phyloP scores from a whole-genome alignment of 139 green algal species.

The Desmodesmus armatus region DNA sequence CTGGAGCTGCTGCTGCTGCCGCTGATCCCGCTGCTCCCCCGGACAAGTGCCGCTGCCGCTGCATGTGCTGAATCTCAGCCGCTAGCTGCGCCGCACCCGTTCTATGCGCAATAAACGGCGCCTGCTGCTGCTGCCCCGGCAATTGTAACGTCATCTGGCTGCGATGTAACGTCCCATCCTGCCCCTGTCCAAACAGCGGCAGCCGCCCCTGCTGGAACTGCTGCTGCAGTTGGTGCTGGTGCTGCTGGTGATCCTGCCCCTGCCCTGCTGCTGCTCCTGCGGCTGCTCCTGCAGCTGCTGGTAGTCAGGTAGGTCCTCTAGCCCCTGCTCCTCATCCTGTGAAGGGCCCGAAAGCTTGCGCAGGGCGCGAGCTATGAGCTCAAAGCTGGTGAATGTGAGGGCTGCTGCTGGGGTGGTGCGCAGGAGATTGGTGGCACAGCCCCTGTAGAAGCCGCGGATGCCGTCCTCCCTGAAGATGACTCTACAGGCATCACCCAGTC shows the following conservation, averaged over 20 bases:
- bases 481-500: conserved; percentile 56
- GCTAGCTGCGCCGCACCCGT: no score
- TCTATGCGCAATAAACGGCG: not conserved
- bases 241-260: no score
- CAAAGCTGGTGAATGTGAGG: conserved; percentile 97
- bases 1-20: no score
- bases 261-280: conserved; percentile 7
- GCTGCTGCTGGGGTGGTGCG: conserved; percentile 96
- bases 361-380: conserved; percentile 90
- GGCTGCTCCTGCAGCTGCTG: not conserved
- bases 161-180: no score
- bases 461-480: conserved; percentile 66
- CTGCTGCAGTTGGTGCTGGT: conserved; percentile 19
- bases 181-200: no score
- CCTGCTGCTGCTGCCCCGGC: conserved; percentile 33
- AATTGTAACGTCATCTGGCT: no score
- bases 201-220: not conserved
- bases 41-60: no score
- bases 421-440: conserved; percentile 88
- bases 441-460: conserved; percentile 77
- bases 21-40: no score
- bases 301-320: no score
- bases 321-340: no score
- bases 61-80: no score
- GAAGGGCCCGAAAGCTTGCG: conserved; percentile 3